A percentile compares a stretch with the other conserved stretches of the same genome.
phyloP scores from a whole-genome alignment of 139 green algal genomes.

The Gonium pectorale region DNA sequence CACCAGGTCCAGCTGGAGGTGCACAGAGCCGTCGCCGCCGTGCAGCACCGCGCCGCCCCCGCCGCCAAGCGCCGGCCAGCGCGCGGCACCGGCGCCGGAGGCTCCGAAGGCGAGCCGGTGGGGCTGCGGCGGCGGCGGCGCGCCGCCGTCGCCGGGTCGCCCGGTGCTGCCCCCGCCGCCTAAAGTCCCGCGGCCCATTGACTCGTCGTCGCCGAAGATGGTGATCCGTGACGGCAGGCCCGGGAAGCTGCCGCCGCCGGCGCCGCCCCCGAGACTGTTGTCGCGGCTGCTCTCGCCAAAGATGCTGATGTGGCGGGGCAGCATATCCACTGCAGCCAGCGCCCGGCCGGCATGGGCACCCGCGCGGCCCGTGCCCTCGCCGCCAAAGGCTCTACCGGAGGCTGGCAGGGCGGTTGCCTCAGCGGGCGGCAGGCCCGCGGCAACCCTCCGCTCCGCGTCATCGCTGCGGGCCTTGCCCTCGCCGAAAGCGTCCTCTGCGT shows the following conservation, averaged over 20 bases:
- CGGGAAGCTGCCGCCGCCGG: constrained; percentile 41
- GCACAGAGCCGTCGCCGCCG: not conserved
- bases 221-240: constrained; percentile 30
- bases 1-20: not conserved
- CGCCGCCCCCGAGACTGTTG: constrained; percentile 23
- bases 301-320: constrained; percentile 75
- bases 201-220: constrained; percentile 25
- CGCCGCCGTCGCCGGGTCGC: not conserved
- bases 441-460: no score
- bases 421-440: no score
- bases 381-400: no score
- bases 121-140: not conserved
- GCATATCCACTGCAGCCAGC: constrained; percentile 2
- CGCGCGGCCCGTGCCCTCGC: no score
- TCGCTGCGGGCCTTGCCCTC: no score
- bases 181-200: not conserved
- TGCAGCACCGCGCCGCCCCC: not conserved
- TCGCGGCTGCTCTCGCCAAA: constrained; percentile 71
- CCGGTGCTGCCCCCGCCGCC: not conserved
- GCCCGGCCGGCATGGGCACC: no score
- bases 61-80: not conserved
- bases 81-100: not conserved
- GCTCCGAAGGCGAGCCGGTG: not conserved
- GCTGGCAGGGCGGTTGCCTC: no score
- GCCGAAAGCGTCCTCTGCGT: no score